A percentile compares a stretch with the other conserved stretches of the same genome.
phyloP scores from a whole-genome alignment of 176 grass and related monocot genomes.

The Carex scoparia region DNA sequence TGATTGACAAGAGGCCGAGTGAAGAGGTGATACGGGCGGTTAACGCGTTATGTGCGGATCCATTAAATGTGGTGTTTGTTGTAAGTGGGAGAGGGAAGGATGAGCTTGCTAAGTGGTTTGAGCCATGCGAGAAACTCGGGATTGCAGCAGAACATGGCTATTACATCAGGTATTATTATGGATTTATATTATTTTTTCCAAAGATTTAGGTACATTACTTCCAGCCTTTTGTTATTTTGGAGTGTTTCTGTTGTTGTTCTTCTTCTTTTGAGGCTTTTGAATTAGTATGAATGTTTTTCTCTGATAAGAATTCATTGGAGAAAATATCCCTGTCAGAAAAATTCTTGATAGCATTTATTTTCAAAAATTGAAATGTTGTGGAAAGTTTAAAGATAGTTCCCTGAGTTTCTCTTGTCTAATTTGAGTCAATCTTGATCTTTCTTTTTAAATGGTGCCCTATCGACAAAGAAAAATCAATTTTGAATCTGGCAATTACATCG shows the following conservation, averaged over 20 bases:
- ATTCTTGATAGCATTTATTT: background rate
- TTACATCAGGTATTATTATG: conserved; percentile 54
- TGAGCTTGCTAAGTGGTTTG: conserved; percentile 48
- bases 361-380: background rate
- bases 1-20: conserved; percentile 44
- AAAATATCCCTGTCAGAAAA: background rate
- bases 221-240: background rate
- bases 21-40: conserved; percentile 40
- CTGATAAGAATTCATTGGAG: background rate
- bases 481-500: background rate
- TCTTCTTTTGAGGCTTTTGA: background rate
- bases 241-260: background rate
- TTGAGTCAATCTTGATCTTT: background rate
- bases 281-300: background rate
- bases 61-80: conserved; percentile 43
- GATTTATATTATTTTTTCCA: background rate
- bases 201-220: background rate
- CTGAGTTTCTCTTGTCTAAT: background rate
- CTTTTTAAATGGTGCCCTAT: background rate
- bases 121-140: conserved; percentile 43
- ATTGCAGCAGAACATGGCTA: conserved; percentile 64
- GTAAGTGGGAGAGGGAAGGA: conserved; percentile 52
- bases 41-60: conserved; percentile 44
- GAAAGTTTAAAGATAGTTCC: background rate
- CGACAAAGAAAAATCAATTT: conserved; percentile 7